These are phyloP conservation scores for Caloboletus firmus DNA, from an alignment of 1,284 basidiomycete genomes.

Conservation along the genomic window DNA sequence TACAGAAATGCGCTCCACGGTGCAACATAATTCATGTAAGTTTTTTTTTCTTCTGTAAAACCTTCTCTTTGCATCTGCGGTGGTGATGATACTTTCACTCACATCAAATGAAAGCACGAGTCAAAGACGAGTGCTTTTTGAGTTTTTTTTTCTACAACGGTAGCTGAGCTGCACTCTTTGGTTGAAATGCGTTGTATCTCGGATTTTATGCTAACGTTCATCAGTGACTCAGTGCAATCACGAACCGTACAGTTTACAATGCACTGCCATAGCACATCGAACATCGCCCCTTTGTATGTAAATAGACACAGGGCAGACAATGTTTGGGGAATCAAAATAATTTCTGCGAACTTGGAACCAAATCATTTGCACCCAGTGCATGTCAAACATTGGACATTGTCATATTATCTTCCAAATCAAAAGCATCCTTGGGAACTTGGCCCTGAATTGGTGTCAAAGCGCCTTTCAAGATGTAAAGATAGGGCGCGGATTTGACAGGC, in stretches of 20 bases:
- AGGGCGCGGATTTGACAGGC: slow-evolving; percentile 69
- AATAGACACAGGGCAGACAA: background rate
- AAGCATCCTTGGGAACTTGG: slow-evolving; percentile 73
- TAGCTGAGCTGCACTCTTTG: slow-evolving; percentile 52
- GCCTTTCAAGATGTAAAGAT: slow-evolving; percentile 70
- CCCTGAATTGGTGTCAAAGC: slow-evolving; percentile 78
- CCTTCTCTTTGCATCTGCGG: slow-evolving; percentile 45
- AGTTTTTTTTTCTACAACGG: slow-evolving; percentile 52
- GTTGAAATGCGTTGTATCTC: background rate
- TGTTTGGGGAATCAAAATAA: background rate
- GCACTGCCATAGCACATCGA: background rate
- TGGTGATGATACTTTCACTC: slow-evolving; percentile 47
- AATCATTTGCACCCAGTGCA: background rate
- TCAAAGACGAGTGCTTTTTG: slow-evolving; percentile 37
- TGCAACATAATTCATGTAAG: slow-evolving; percentile 20
- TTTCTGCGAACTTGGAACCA: background rate
- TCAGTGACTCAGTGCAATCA: background rate
- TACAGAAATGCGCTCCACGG: background rate
- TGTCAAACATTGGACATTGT: slow-evolving; percentile 10
- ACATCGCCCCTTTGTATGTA: background rate
- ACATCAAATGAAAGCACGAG: slow-evolving; percentile 48
- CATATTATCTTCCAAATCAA: slow-evolving; percentile 53
- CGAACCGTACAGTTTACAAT: background rate
- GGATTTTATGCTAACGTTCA: slow-evolving; percentile 12
- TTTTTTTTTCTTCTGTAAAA: background rate